Base-by-base conservation (phyloP, 2,329 filamentous ascomycete species). In the Geosmithia morbida region DNA sequence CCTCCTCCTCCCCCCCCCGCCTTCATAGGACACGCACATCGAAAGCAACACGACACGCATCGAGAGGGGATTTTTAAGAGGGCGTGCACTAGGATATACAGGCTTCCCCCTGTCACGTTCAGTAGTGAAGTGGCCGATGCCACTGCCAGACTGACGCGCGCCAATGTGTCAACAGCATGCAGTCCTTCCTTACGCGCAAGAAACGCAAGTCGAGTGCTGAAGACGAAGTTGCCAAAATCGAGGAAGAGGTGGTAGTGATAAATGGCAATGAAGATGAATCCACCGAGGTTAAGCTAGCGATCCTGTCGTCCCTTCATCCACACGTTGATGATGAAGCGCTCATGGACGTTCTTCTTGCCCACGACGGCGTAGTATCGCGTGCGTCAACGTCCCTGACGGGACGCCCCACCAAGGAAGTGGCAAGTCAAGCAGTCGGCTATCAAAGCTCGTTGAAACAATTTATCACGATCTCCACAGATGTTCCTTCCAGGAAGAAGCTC, bases 281-380 rank as follows among this genome's bases (percentile, higher is more conserved):
- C 1, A 98, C 92, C 0, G 92, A 97, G 52, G 71, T 94, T 55
- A 97, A 96, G 58, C 67, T 98, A 14, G 88, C 88, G 1, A 69
- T 94, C 1, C 68, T 98, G 2, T 76, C 83, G 2, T 97, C 92
- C 1, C 66, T 96, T 0, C 75, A 88, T 53, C 79, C 85, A 0
- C 59, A 69, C 1, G 53, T 81, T 3, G 71, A 79, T 7, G 79
- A 85, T 44, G 77, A 82, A 37, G 69, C 72, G 0, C 69, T 96
- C 1, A 72, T 98, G 0, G 90, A 97, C 53, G 68, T 87, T 6
- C 70, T 97, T 0, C 68, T 95, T 1, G 80, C 79, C 0, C 80
- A 85, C 50, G 77, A 90, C 26, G 92, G 92, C 0, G 86, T 79
- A 1, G 83, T 96, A 1, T 66, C 81, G 18, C 65, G 72, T 8